Conservation (phyloP, 164 flowering plant genomes). For the Magnolia changhungtana region DNA sequence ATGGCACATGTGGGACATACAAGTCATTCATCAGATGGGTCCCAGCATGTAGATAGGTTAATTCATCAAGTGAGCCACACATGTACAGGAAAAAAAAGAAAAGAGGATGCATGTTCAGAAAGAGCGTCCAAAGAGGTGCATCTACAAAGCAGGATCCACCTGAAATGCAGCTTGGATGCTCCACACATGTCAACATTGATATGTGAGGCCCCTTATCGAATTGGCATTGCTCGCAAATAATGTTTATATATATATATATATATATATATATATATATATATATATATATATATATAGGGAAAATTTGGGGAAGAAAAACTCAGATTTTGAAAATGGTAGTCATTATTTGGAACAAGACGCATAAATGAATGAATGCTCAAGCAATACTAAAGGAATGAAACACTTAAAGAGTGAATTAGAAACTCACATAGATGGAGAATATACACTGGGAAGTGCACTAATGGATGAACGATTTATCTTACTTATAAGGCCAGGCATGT, state of each 20-base stretch:
- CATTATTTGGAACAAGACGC: neutral
- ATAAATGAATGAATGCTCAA: neutral
- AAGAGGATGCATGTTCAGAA: neutral
- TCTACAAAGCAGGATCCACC: neutral
- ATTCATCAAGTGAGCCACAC: neutral
- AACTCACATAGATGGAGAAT: conserved; percentile 66
- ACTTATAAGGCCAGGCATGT: conserved; percentile 65
- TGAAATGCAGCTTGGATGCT: neutral
- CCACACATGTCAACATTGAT: neutral
- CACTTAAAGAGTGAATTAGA: neutral
- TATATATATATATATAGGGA: too few species aligned
- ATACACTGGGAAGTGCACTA: conserved; percentile 64
- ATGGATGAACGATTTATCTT: conserved; percentile 60
- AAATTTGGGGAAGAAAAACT: neutral
- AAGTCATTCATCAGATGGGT: neutral
- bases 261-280: too few species aligned
- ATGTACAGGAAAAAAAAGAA: too few species aligned
- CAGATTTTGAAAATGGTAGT: neutral
- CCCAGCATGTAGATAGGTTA: neutral
- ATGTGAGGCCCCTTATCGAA: neutral
- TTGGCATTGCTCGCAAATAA: neutral
- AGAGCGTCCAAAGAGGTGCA: neutral
- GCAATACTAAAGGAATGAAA: neutral
- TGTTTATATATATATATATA: too few species aligned
- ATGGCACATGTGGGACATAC: neutral